Evolutionary conservation across 768 basidiomycete genomes (phyloP).

Genomic region (Phaeolepiota aurea): DNA sequence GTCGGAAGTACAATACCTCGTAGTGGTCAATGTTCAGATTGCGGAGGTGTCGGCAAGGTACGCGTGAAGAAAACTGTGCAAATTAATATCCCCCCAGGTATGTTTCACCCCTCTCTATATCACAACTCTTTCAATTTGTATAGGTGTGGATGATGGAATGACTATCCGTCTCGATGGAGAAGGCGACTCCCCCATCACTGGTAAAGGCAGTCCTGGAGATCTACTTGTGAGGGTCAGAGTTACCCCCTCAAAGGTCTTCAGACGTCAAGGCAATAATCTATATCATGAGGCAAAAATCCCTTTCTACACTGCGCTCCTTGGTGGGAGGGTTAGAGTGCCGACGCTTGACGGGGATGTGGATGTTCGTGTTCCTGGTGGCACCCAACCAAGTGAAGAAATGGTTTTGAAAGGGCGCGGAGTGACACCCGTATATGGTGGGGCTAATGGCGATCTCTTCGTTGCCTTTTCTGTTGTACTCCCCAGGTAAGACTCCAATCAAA

Average conservation of each 20-base stretch:
- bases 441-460: constrained; percentile 82
- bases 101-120: constrained; percentile 18
- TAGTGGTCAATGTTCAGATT: constrained; percentile 68
- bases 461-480: constrained; percentile 84
- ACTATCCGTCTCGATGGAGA: constrained; percentile 69
- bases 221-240: constrained; percentile 84
- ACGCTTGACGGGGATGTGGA: constrained; percentile 96
- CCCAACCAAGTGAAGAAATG: constrained; percentile 97
- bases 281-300: constrained; percentile 89
- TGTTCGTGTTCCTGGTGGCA: constrained; percentile 84
- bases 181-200: constrained; percentile 79
- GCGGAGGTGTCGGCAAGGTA: constrained; percentile 84
- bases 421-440: constrained; percentile 44
- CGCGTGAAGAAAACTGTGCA: constrained; percentile 69
- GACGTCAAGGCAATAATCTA: constrained; percentile 85
- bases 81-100: constrained; percentile 82
- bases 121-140: constrained; percentile 4
- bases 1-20: constrained; percentile 74
- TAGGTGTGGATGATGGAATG: constrained; percentile 95
- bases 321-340: constrained; percentile 85
- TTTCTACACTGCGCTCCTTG: constrained; percentile 86
- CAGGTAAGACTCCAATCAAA: constrained; percentile 48
- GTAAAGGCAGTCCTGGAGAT: constrained; percentile 76
- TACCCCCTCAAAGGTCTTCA: constrained; percentile 73
- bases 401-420: constrained; percentile 87